phyloP scores from a whole-genome alignment of 2,329 filamentous ascomycete species.

The Raffaelea albimanens region DNA sequence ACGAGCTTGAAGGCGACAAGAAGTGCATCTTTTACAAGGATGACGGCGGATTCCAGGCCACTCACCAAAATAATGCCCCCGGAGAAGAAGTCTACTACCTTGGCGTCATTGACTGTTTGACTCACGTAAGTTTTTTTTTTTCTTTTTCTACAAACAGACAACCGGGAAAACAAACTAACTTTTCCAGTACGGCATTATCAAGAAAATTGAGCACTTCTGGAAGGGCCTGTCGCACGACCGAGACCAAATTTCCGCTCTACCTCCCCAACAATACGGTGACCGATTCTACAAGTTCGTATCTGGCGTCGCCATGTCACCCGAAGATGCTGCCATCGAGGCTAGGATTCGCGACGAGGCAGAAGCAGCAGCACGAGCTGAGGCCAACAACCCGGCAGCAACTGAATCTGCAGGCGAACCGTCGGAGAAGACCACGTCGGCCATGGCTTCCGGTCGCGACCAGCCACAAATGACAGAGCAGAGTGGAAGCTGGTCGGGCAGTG shows the following conservation, averaged over 20 bases:
- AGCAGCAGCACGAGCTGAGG: not conserved
- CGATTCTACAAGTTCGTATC: conserved; percentile 90
- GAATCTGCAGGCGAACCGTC: conserved; percentile 13
- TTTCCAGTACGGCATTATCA: conserved; percentile 77
- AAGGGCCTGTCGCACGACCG: conserved; percentile 82
- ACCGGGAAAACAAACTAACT: not conserved
- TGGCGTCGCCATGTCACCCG: conserved; percentile 79
- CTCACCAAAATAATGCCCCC: conserved; percentile 75
- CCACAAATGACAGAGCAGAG: conserved; percentile 23
- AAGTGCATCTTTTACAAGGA: conserved; percentile 84
- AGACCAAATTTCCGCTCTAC: conserved; percentile 83
- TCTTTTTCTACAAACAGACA: not conserved
- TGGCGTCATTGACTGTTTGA: conserved; percentile 96
- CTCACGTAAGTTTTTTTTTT: conserved; percentile 60
- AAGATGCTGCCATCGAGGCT: conserved; percentile 53
- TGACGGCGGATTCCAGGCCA: conserved; percentile 86
- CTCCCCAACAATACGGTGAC: conserved; percentile 83
- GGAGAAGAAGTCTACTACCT: conserved; percentile 96
- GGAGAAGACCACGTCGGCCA: conserved; percentile 49
- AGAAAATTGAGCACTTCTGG: conserved; percentile 94
- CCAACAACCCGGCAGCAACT: not conserved
- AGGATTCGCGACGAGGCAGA: conserved; percentile 30
- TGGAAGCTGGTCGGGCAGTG: conserved; percentile 26
- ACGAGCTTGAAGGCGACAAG: conserved; percentile 69
- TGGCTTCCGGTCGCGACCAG: conserved; percentile 20